These are phyloP conservation scores for Xylaria curta DNA, from an alignment of 495 filamentous ascomycete species.

Conservation along the genomic window DNA sequence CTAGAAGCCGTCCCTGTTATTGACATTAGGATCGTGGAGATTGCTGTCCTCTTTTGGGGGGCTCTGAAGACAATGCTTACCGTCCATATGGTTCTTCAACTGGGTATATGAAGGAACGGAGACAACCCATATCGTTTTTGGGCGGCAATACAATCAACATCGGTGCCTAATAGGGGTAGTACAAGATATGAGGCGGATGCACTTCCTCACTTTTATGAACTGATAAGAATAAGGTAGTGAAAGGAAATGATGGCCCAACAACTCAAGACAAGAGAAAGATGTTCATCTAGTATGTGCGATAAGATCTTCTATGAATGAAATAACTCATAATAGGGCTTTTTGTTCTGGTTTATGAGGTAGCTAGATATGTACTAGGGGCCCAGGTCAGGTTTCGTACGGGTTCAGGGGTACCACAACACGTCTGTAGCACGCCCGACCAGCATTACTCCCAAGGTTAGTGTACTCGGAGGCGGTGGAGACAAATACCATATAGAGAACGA, in stretches of 20 bases:
- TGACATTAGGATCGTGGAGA: not conserved
- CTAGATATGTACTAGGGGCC: slow-evolving; percentile 5
- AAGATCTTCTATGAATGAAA: not conserved
- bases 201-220: not conserved
- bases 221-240: not conserved
- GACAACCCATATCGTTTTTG: not conserved
- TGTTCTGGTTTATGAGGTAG: not conserved
- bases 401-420: slow-evolving; percentile 10
- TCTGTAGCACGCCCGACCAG: not conserved
- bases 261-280: not conserved
- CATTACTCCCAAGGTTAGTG: not conserved
- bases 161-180: slow-evolving; percentile 1
- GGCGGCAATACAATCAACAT: not conserved
- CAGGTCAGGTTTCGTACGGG: not conserved
- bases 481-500: not conserved
- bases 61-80: not conserved
- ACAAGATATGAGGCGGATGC: not conserved
- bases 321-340: not conserved
- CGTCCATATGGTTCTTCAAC: not conserved
- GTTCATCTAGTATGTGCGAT: not conserved
- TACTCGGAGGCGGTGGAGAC: not conserved
- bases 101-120: not conserved
- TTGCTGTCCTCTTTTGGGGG: not conserved
- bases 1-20: not conserved
- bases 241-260: not conserved